Evolutionary conservation across 2,329 filamentous ascomycete species (phyloP).

Genomic region (Cadophora gregata): DNA sequence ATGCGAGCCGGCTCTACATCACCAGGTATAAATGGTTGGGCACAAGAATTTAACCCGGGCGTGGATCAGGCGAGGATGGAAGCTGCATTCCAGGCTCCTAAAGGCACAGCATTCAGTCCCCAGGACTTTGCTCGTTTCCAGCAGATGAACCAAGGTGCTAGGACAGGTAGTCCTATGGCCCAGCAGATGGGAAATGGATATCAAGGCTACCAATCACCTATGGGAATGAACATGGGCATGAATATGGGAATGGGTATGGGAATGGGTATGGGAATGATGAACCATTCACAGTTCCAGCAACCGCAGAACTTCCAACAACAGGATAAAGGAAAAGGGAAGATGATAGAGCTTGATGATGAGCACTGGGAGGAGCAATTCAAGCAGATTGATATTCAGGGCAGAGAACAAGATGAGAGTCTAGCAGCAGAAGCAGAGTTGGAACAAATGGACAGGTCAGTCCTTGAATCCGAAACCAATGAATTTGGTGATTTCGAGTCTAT

Average conservation of each 20-base stretch:
- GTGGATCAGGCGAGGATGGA: conserved; percentile 72
- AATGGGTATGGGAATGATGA: conserved; percentile 58
- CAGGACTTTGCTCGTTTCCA: conserved; percentile 90
- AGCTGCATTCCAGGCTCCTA: conserved; percentile 66
- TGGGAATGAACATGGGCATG: conserved; percentile 60
- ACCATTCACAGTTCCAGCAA: conserved; percentile 50
- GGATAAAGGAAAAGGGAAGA: conserved; percentile 83
- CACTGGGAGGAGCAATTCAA: conserved; percentile 98
- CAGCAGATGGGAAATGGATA: conserved; percentile 52
- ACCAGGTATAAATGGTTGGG: conserved; percentile 59
- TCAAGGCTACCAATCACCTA: conserved; percentile 60
- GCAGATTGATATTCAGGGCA: conserved; percentile 73
- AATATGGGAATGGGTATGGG: conserved; percentile 55
- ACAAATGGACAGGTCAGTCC: conserved; percentile 83
- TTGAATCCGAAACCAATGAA: conserved; percentile 74
- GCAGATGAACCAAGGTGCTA: conserved; percentile 67
- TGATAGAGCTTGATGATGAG: conserved; percentile 91
- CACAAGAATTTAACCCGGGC: conserved; percentile 66
- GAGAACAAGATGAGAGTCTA: conserved; percentile 51
- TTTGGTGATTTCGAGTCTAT: conserved; percentile 90
- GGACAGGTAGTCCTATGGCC: conserved; percentile 63
- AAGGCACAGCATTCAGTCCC: conserved; percentile 70
- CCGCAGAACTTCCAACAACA: conserved; percentile 51
- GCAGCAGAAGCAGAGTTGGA: conserved; percentile 71
- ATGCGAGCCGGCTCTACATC: conserved; percentile 41